Evolutionary conservation across 768 basidiomycete genomes (phyloP), one percentile per base, ranked within the genome.

Genomic region (Pleurotus citrinopileatus): DNA sequence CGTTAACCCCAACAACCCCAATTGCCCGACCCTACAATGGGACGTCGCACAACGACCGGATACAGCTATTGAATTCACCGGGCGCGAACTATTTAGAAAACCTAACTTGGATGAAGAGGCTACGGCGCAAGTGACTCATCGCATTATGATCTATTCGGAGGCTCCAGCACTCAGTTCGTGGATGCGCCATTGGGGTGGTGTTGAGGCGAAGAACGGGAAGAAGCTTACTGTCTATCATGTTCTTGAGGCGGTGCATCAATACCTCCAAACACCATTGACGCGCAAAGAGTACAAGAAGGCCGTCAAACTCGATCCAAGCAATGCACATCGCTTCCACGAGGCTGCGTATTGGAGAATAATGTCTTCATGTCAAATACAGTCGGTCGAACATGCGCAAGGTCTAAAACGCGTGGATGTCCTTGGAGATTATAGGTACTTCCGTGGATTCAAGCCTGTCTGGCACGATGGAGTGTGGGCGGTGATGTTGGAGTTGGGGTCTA

Each of bases 1-100:
- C 48, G 48, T 51, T 34, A 51, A 51, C 22, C 48, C 48, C 3
- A 51, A 51, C 48, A 25, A 51, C 34, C 48, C 48, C 13, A 51
- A 51, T 23, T 51, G 48, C 27, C 48, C 48, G 12, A 22, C 48
- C 4, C 32, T 51, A 4, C 48, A 51, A 37, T 51, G 48, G 48
- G 48, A 51, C 19, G 22, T 51, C 48, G n/a, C 48, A 8, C 29
- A 37, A 36, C 32, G 34, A 9, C 48, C 48, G 20, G 48, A 51
- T 20, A 51, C 48, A 51, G 48, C 48, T n/a, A 37, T 51, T 6
- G 29, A 51, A 37, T 51, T 51, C 19, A 51, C 48, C 2, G 48
- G 48, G 5, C 29, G 48, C 13, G 48, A 51, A 37, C 23, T 51
- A 8, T 51, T 36, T 23, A 2, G 28, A 2, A 51, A 37, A n/a